phyloP scores from a whole-genome alignment of 2,329 filamentous ascomycete genomes.

The Ophiostoma sp. region DNA sequence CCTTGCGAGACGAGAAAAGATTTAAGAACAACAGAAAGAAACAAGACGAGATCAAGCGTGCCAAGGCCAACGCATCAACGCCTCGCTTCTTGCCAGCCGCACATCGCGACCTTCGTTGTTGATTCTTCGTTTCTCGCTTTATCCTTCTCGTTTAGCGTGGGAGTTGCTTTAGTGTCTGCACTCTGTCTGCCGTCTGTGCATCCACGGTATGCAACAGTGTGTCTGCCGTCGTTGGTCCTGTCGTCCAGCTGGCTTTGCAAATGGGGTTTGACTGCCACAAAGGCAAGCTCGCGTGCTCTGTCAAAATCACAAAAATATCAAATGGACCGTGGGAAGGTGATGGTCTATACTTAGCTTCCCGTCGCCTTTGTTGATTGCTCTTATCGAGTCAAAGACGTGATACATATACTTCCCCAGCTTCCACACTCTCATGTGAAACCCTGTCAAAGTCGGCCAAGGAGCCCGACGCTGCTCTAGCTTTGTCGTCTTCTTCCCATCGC shows the following conservation, averaged over 20 bases:
- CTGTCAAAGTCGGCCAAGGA: not conserved
- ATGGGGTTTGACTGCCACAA: not conserved
- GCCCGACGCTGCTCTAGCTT: not conserved
- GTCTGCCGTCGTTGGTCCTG: not conserved
- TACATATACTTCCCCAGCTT: not conserved
- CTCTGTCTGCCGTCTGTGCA: not conserved
- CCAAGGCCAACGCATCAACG: not conserved
- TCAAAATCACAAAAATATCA: not conserved
- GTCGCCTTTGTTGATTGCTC: not conserved
- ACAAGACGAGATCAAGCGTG: conserved; percentile 1
- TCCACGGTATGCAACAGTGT: not conserved
- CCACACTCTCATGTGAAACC: not conserved
- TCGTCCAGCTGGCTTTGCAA: not conserved
- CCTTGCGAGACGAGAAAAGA: not conserved
- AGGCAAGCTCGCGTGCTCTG: not conserved
- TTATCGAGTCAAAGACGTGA: not conserved
- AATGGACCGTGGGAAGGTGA: not conserved
- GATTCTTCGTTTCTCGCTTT: not conserved
- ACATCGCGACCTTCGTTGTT: not conserved
- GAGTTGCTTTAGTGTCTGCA: not conserved
- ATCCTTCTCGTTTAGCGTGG: not conserved
- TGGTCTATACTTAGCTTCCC: not conserved
- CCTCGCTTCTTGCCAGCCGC: not conserved
- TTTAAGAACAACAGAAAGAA: not conserved
- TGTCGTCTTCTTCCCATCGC: conserved; percentile 7